Conservation (phyloP, 202 grass and related monocot species). For the Panicum hallii region DNA sequence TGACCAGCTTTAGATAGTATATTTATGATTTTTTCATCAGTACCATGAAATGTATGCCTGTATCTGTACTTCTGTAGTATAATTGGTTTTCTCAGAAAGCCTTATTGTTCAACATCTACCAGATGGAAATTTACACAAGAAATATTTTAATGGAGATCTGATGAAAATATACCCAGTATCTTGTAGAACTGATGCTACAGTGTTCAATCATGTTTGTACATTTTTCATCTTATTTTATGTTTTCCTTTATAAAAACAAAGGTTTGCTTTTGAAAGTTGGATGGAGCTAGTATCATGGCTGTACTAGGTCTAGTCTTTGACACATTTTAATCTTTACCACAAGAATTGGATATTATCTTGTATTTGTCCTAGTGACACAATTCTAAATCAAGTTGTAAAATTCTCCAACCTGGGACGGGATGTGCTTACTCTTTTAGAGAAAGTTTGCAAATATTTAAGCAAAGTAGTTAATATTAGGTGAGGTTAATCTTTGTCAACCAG, state of each 20-base stretch:
- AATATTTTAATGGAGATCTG: neutral
- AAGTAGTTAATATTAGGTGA: constrained; percentile 1
- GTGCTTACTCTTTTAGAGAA: neutral
- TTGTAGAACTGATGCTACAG: neutral
- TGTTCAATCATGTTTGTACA: neutral
- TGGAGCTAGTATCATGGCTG: neutral
- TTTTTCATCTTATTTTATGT: neutral
- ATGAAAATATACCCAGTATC: neutral
- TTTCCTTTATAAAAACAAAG: neutral
- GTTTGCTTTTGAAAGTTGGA: neutral
- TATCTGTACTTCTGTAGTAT: constrained; percentile 5
- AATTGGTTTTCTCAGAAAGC: neutral
- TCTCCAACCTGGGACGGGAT: neutral
- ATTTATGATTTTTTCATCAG: constrained; percentile 2
- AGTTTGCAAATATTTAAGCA: neutral
- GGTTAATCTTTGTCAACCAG: constrained; percentile 4
- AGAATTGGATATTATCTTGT: constrained; percentile 4
- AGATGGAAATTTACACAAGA: constrained; percentile 1
- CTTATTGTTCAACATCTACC: neutral
- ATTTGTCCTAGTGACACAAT: neutral
- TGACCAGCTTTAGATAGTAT: constrained; percentile 15
- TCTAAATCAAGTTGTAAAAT: constrained; percentile 29
- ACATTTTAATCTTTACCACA: constrained; percentile 3
- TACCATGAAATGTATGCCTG: neutral
- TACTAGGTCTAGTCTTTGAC: constrained; percentile 28